These are phyloP conservation scores for Zasmidium cellare DNA, from an alignment of 2,329 filamentous ascomycete genomes.

Conservation along the genomic window DNA sequence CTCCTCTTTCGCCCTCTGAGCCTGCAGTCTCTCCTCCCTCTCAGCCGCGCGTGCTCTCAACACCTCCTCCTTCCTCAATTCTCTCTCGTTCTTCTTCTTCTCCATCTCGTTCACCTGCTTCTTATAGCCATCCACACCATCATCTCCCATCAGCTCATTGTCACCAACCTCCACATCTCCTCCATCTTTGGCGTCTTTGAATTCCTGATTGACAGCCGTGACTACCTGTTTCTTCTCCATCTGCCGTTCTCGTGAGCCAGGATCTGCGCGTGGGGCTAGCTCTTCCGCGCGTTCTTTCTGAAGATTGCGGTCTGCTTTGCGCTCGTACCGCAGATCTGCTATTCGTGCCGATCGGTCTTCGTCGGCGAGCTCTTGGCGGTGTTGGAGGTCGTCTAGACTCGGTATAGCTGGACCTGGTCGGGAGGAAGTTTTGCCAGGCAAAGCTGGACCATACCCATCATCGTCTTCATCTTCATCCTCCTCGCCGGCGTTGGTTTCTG, in stretches of 20 bases:
- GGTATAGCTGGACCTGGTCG: slow-evolving; percentile 64
- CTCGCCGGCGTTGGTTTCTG: neutral
- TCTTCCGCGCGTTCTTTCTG: slow-evolving; percentile 79
- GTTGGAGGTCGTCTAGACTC: slow-evolving; percentile 69
- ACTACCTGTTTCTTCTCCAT: slow-evolving; percentile 80
- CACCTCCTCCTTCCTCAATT: slow-evolving; percentile 79
- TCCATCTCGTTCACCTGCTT: slow-evolving; percentile 64
- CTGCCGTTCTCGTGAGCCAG: slow-evolving; percentile 77
- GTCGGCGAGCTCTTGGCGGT: slow-evolving; percentile 54
- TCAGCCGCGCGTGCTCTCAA: slow-evolving; percentile 73
- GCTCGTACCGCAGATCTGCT: slow-evolving; percentile 60
- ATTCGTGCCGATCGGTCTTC: slow-evolving; percentile 48
- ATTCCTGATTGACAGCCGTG: slow-evolving; percentile 71
- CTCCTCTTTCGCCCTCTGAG: slow-evolving; percentile 75
- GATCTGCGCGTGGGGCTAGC: slow-evolving; percentile 75
- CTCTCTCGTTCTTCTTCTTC: slow-evolving; percentile 77
- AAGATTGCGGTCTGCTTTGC: slow-evolving; percentile 62
- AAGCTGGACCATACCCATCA: slow-evolving; percentile 58
- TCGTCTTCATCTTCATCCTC: slow-evolving; percentile 57
- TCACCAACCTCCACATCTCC: slow-evolving; percentile 68
- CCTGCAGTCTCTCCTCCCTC: slow-evolving; percentile 72
- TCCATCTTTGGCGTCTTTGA: slow-evolving; percentile 65
- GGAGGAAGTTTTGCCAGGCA: slow-evolving; percentile 39
- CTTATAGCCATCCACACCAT: slow-evolving; percentile 66
- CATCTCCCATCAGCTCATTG: slow-evolving; percentile 74